Evolutionary conservation across 768 basidiomycete genomes (phyloP).

Genomic region (Mycena maculata): DNA sequence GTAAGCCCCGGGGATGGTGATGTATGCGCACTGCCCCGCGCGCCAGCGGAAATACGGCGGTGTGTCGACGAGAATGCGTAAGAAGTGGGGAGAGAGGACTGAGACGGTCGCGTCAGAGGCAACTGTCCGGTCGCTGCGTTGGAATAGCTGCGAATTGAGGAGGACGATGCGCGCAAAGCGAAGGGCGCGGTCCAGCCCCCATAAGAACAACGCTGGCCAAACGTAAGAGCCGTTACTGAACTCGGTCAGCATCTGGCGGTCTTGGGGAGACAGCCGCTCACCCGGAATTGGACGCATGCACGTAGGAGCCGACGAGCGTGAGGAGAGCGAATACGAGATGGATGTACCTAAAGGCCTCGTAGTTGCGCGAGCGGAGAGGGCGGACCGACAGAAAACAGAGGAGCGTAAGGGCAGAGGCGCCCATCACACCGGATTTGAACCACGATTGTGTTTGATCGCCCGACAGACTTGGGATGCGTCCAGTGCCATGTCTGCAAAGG

Average conservation of each 20-base stretch:
- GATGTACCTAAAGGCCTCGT: slow-evolving; percentile 54
- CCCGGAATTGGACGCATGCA: slow-evolving; percentile 35
- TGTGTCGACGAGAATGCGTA: slow-evolving; percentile 52
- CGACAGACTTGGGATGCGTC: not conserved
- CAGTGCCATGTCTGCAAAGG: not conserved
- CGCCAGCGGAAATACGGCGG: slow-evolving; percentile 46
- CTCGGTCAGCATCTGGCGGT: not conserved
- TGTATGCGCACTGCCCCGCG: slow-evolving; percentile 57
- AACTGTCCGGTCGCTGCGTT: slow-evolving; percentile 41
- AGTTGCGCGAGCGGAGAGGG: slow-evolving; percentile 45
- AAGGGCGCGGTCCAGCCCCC: slow-evolving; percentile 55
- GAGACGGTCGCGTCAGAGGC: slow-evolving; percentile 38
- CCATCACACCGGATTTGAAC: slow-evolving; percentile 32
- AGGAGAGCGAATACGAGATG: slow-evolving; percentile 50
- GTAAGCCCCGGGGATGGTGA: slow-evolving; percentile 51
- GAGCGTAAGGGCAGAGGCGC: slow-evolving; percentile 45
- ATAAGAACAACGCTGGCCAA: slow-evolving; percentile 53
- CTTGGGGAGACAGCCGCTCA: not conserved
- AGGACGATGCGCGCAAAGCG: slow-evolving; percentile 50
- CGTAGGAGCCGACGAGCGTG: slow-evolving; percentile 44
- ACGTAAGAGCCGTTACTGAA: slow-evolving; percentile 43
- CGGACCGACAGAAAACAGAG: slow-evolving; percentile 51
- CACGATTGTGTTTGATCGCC: slow-evolving; percentile 10
- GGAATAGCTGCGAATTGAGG: slow-evolving; percentile 45
- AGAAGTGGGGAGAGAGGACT: slow-evolving; percentile 51